These are phyloP conservation scores for Yamadazyma taylorii DNA, from an alignment of 1,139 yeast genomes.

Conservation along the genomic window DNA sequence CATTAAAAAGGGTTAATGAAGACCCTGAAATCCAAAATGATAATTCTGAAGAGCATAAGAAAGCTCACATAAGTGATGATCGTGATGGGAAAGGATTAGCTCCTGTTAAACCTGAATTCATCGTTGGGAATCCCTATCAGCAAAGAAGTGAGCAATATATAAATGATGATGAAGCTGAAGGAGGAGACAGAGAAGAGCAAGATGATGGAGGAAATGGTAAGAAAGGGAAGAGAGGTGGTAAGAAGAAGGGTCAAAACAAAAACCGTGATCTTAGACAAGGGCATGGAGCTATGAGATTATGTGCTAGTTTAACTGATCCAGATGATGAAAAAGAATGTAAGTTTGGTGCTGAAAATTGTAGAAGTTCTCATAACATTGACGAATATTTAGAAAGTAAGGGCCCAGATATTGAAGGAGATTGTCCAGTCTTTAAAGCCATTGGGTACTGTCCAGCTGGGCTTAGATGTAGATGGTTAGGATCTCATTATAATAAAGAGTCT, in stretches of 20 bases:
- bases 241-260: constrained; percentile 84
- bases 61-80: constrained; percentile 3
- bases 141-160: constrained; percentile 38
- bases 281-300: constrained; percentile 65
- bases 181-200: constrained; percentile 34
- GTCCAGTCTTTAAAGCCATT: constrained; percentile 80
- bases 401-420: constrained; percentile 65
- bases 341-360: constrained; percentile 72
- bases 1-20: background rate
- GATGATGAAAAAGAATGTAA: constrained; percentile 50
- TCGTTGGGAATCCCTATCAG: constrained; percentile 31
- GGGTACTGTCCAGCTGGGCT: constrained; percentile 93
- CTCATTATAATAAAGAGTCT: constrained; percentile 61
- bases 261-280: constrained; percentile 75
- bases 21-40: background rate
- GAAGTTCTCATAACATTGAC: constrained; percentile 71
- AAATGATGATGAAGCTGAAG: constrained; percentile 51
- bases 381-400: constrained; percentile 66
- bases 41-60: constrained; percentile 6
- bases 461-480: constrained; percentile 85
- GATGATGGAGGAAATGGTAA: constrained; percentile 24
- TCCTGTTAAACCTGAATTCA: constrained; percentile 61
- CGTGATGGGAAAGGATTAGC: constrained; percentile 53
- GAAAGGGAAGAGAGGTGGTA: constrained; percentile 18
- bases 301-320: constrained; percentile 62